phyloP scores from a whole-genome alignment of 225 moss, liverwort and hornwort species.

The Takakia lepidozioides region DNA sequence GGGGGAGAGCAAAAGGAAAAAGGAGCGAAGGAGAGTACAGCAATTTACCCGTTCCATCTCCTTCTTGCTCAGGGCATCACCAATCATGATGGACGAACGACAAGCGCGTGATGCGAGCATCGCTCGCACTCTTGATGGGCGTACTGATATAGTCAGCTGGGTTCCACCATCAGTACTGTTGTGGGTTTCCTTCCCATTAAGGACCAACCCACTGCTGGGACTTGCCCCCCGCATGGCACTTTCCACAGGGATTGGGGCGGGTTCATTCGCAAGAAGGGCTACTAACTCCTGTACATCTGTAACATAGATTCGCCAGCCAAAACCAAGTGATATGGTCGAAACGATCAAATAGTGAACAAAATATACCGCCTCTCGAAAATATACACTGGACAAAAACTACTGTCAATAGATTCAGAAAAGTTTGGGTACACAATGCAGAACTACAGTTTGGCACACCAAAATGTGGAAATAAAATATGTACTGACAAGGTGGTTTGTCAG shows the following conservation, averaged over 20 bases:
- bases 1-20: too few relatives aligned
- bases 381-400: too few relatives aligned
- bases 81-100: constrained; percentile 90
- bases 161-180: constrained; percentile 34
- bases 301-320: neutral
- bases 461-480: too few relatives aligned
- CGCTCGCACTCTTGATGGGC: constrained; percentile 66
- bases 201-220: too few relatives aligned
- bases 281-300: constrained; percentile 86
- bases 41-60: constrained; percentile 76
- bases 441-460: too few relatives aligned
- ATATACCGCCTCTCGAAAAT: too few relatives aligned
- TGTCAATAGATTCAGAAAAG: too few relatives aligned
- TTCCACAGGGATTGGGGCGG: constrained; percentile 27
- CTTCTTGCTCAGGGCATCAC: constrained; percentile 82
- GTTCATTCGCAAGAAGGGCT: constrained; percentile 56
- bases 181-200: constrained; percentile 11
- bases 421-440: too few relatives aligned
- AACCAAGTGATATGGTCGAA: too few relatives aligned
- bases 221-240: constrained; percentile 3
- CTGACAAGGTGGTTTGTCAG: too few relatives aligned
- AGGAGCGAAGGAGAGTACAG: too few relatives aligned
- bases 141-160: constrained; percentile 23
- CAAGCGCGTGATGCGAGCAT: constrained; percentile 97
- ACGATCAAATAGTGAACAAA: too few relatives aligned